These are phyloP conservation scores for Russula olivacea DNA, from an alignment of 768 basidiomycete genomes.

Conservation along the genomic window DNA sequence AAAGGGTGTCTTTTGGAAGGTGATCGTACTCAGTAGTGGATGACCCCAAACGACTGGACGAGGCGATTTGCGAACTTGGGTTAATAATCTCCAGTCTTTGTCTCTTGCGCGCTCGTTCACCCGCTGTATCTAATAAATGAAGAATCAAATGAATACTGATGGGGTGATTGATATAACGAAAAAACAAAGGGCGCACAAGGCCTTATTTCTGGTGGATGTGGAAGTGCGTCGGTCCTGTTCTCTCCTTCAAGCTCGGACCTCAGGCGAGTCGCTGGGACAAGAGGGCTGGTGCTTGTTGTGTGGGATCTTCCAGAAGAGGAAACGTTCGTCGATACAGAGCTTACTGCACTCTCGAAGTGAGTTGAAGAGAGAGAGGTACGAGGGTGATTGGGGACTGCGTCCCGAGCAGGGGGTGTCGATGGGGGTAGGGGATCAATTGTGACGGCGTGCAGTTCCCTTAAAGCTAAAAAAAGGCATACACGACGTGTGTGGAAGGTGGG, in stretches of 20 bases:
- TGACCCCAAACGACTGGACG: slow-evolving; percentile 30
- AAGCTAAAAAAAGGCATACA: slow-evolving; percentile 23
- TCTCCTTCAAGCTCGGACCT: slow-evolving; percentile 26
- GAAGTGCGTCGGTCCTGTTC: slow-evolving; percentile 17
- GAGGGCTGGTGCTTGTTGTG: slow-evolving; percentile 18
- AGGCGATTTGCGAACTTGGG: slow-evolving; percentile 34
- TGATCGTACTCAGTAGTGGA: slow-evolving; percentile 26
- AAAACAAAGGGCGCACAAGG: slow-evolving; percentile 14
- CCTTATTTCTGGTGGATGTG: slow-evolving; percentile 9
- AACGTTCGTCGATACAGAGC: slow-evolving; percentile 10
- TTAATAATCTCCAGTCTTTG: slow-evolving; percentile 50
- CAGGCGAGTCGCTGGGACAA: slow-evolving; percentile 24
- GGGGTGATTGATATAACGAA: neutral
- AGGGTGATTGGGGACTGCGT: slow-evolving; percentile 24
- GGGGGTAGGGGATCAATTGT: slow-evolving; percentile 27
- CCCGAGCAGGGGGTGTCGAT: slow-evolving; percentile 27
- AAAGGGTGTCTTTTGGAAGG: slow-evolving; percentile 18
- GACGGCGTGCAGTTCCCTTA: slow-evolving; percentile 25
- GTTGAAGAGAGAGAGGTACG: slow-evolving; percentile 20
- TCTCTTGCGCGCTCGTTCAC: slow-evolving; percentile 53
- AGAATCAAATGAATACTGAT: neutral
- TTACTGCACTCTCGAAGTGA: slow-evolving; percentile 18
- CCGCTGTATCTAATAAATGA: slow-evolving; percentile 19
- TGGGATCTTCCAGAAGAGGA: slow-evolving; percentile 12
- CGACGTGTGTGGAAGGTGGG: slow-evolving; percentile 20